A percentile compares a stretch with the other conserved stretches of the same genome.
These are phyloP conservation scores for Liriodendron chinense DNA, from an alignment of 164 flowering plant genomes.

Conservation along the genomic window DNA sequence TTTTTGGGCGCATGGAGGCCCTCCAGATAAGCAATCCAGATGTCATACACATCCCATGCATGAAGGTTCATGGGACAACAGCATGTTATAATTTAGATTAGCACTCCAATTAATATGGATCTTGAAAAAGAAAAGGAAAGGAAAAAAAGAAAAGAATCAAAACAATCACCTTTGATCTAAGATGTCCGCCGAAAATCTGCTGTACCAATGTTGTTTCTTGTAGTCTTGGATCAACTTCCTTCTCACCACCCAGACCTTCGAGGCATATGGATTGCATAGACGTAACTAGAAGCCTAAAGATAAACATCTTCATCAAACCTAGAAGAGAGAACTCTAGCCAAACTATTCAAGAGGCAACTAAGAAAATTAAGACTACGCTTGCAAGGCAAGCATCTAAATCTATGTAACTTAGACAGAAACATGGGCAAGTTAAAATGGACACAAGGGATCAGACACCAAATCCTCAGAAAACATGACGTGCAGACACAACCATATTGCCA, in stretches of 20 bases:
- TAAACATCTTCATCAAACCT: constrained; percentile 11
- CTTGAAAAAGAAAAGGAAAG: background rate
- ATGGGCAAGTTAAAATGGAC: too few species aligned
- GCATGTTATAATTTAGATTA: too few species aligned
- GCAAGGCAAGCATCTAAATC: background rate
- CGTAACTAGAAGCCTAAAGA: constrained; percentile 63
- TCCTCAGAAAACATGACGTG: background rate
- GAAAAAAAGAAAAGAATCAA: background rate
- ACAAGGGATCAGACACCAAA: background rate
- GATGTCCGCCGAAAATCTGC: constrained; percentile 80
- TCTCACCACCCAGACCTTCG: constrained; percentile 69
- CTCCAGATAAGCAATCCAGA: too few species aligned
- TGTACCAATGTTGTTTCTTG: constrained; percentile 89
- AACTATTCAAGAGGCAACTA: constrained; percentile 1
- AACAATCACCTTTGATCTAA: constrained; percentile 64
- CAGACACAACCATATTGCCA: background rate
- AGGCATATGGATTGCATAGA: constrained; percentile 90
- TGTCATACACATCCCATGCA: too few species aligned
- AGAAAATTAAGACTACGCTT: background rate
- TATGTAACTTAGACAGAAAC: background rate
- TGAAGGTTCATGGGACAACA: too few species aligned
- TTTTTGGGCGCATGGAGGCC: too few species aligned
- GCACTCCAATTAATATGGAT: background rate
- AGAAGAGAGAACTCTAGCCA: constrained; percentile 4
- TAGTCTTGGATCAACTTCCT: constrained; percentile 51